A percentile compares a stretch with the other conserved stretches of the same genome.
phyloP scores from a whole-genome alignment of 2,329 filamentous ascomycete species.

The Claviceps purpurea region DNA sequence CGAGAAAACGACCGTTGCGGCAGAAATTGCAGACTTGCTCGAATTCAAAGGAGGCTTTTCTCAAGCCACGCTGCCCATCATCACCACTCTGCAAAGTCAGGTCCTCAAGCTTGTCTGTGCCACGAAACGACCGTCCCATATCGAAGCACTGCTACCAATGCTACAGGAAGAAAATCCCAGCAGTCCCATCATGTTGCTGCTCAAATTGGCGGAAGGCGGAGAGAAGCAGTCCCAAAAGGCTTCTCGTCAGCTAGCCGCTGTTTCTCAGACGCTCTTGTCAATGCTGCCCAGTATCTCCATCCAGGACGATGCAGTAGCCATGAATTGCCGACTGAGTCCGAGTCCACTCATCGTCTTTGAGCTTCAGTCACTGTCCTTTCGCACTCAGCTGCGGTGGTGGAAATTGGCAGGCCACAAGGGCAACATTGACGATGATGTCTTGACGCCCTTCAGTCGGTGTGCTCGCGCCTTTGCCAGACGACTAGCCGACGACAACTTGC shows the following conservation, averaged over 20 bases:
- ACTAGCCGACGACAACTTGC: slow-evolving; percentile 22
- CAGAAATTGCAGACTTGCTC: slow-evolving; percentile 42
- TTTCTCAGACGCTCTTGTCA: slow-evolving; percentile 52
- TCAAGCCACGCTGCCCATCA: slow-evolving; percentile 34
- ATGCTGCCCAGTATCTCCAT: slow-evolving; percentile 54
- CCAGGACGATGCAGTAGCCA: slow-evolving; percentile 44
- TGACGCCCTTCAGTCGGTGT: slow-evolving; percentile 52
- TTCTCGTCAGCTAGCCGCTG: slow-evolving; percentile 50
- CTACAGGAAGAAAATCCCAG: slow-evolving; percentile 38
- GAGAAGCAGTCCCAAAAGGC: slow-evolving; percentile 40
- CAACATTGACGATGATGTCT: slow-evolving; percentile 48
- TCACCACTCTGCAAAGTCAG: slow-evolving; percentile 53
- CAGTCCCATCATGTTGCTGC: slow-evolving; percentile 46
- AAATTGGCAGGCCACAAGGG: slow-evolving; percentile 44
- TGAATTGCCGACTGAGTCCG: slow-evolving; percentile 40
- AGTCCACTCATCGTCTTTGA: slow-evolving; percentile 45
- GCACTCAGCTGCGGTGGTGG: slow-evolving; percentile 53
- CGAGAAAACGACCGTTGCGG: slow-evolving; percentile 17
- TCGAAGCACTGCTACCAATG: slow-evolving; percentile 43
- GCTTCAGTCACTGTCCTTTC: slow-evolving; percentile 51
- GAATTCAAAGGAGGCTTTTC: slow-evolving; percentile 39
- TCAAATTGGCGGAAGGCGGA: slow-evolving; percentile 28
- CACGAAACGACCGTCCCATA: slow-evolving; percentile 42
- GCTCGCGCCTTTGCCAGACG: slow-evolving; percentile 47
- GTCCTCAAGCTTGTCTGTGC: slow-evolving; percentile 49